These are phyloP conservation scores for Durio zibethinus DNA, from an alignment of 345 rosid species.

Conservation along the genomic window DNA sequence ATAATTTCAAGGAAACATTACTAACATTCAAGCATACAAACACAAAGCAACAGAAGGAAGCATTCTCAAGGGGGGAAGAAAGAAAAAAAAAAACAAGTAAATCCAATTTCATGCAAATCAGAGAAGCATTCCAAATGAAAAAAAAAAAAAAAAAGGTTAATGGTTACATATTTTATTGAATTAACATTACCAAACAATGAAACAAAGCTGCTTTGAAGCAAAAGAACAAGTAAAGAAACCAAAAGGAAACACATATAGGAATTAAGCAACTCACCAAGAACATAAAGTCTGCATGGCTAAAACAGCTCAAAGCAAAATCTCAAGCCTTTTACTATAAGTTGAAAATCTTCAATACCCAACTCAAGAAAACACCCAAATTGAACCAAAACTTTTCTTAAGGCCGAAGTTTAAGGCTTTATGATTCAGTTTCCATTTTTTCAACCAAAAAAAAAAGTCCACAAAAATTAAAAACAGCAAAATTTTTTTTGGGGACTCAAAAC, in stretches of 20 bases:
- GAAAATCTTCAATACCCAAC: conserved; percentile 26
- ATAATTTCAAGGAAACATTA: neutral
- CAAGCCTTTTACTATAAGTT: conserved; percentile 8
- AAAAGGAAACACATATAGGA: neutral
- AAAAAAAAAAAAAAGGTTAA: neutral
- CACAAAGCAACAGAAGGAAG: neutral
- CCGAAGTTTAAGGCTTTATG: conserved; percentile 26
- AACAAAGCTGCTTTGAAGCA: neutral
- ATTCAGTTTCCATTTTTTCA: conserved; percentile 19
- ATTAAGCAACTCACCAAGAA: conserved; percentile 37
- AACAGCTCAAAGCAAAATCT: conserved; percentile 19
- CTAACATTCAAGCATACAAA: neutral
- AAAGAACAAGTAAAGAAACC: neutral
- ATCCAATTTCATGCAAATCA: conserved; percentile 8
- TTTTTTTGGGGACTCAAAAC: conserved; percentile 15
- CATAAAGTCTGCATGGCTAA: conserved; percentile 38
- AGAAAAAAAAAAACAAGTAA: neutral
- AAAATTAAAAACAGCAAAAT: neutral
- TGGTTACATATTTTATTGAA: neutral
- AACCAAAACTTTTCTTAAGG: conserved; percentile 8
- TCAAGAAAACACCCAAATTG: conserved; percentile 32
- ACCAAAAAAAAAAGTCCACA: conserved; percentile 16
- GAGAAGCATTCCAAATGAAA: neutral
- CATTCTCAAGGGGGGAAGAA: neutral
- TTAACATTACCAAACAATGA: conserved; percentile 1